Evolutionary conservation across 2,329 filamentous ascomycete genomes (phyloP).

Genomic region (Aspergillus puulaauensis): DNA sequence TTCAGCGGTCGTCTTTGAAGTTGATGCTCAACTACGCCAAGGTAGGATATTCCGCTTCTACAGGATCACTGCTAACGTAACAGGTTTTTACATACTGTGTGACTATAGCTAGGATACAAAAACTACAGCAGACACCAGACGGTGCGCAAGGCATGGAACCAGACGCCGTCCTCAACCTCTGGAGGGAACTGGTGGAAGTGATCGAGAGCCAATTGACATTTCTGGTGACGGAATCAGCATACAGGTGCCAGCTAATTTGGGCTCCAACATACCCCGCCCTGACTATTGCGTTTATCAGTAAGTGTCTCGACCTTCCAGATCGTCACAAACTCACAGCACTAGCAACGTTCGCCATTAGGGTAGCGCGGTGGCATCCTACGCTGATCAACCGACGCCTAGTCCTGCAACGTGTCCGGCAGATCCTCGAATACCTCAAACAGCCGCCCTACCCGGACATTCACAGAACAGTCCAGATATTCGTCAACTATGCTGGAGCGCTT

Average conservation of each 20-base stretch:
- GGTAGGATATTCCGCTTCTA: neutral
- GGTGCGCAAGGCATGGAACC: conserved; percentile 22
- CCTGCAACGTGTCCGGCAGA: conserved; percentile 31
- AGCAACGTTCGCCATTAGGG: conserved; percentile 34
- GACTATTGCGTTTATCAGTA: conserved; percentile 38
- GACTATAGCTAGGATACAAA: conserved; percentile 35
- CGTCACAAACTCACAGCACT: neutral
- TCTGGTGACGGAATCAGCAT: conserved; percentile 32
- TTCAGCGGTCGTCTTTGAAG: conserved; percentile 36
- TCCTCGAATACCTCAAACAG: conserved; percentile 35
- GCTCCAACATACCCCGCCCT: conserved; percentile 35
- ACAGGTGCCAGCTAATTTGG: conserved; percentile 35
- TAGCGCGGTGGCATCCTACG: conserved; percentile 34
- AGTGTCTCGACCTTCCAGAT: conserved; percentile 15
- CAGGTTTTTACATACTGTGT: conserved; percentile 32
- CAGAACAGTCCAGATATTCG: conserved; percentile 37
- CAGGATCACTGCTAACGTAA: neutral
- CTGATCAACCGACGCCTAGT: conserved; percentile 31
- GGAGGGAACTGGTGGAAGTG: conserved; percentile 31
- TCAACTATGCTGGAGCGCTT: conserved; percentile 35
- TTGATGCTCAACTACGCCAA: conserved; percentile 34
- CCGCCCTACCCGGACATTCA: conserved; percentile 41
- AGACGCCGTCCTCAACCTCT: conserved; percentile 25
- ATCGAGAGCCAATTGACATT: conserved; percentile 35
- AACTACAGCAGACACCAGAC: conserved; percentile 27